phyloP scores from a whole-genome alignment of 768 basidiomycete species.

The Podaxis mareebaensis region DNA sequence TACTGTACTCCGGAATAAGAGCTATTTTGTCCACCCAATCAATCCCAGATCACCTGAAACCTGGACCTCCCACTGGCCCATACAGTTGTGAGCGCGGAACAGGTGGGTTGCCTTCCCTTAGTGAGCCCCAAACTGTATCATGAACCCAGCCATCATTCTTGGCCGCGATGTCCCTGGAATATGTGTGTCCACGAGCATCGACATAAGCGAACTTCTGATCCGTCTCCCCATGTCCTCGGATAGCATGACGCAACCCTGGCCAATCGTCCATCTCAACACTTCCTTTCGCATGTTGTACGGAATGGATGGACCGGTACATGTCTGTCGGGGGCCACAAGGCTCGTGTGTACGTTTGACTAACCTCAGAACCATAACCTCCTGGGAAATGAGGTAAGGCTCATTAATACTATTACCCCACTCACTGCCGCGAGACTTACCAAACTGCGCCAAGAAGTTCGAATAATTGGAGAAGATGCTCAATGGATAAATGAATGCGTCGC shows the following conservation, averaged over 20 bases:
- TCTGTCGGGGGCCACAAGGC: constrained; percentile 28
- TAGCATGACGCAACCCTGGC: constrained; percentile 33
- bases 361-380: constrained; percentile 32
- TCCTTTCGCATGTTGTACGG: constrained; percentile 31
- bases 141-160: constrained; percentile 34
- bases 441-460: constrained; percentile 26
- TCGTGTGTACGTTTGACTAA: constrained; percentile 30
- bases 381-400: not conserved
- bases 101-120: constrained; percentile 28
- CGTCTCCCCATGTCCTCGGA: constrained; percentile 32
- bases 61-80: constrained; percentile 30
- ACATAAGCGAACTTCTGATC: constrained; percentile 32
- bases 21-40: not conserved
- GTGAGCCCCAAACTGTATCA: constrained; percentile 32
- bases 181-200: constrained; percentile 30
- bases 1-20: not conserved
- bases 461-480: constrained; percentile 31
- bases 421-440: constrained; percentile 22
- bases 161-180: constrained; percentile 31
- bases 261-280: constrained; percentile 34
- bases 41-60: constrained; percentile 23
- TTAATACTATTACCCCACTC: not conserved
- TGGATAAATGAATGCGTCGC: constrained; percentile 58
- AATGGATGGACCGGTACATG: constrained; percentile 25
- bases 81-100: constrained; percentile 30